Evolutionary conservation across 768 basidiomycete genomes (phyloP).

Genomic region (Pleurotus platypus): DNA sequence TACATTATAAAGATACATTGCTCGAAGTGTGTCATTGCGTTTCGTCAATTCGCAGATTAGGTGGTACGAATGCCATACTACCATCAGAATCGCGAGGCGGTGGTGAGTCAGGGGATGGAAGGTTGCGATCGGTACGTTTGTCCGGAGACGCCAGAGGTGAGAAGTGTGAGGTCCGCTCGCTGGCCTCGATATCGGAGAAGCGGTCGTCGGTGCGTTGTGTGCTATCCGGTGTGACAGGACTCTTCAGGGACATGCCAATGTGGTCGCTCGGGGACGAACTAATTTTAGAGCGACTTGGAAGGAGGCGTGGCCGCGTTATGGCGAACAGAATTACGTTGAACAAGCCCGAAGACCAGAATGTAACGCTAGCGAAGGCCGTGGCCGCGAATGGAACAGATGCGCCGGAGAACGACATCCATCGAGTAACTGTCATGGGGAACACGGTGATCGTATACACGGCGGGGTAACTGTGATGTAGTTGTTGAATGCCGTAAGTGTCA

Average conservation of each 20-base stretch:
- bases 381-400: slow-evolving; percentile 29
- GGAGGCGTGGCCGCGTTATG: slow-evolving; percentile 2
- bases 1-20: no score
- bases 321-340: slow-evolving; percentile 7
- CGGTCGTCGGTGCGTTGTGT: neutral
- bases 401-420: slow-evolving; percentile 15
- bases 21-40: no score
- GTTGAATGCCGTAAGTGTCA: neutral
- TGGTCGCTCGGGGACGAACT: neutral
- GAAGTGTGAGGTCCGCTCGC: neutral
- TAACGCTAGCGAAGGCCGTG: slow-evolving; percentile 18
- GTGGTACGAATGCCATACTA: neutral
- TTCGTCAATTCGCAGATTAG: no score
- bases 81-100: neutral
- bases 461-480: slow-evolving; percentile 26
- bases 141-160: neutral
- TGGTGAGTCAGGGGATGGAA: neutral
- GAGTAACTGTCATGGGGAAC: slow-evolving; percentile 1
- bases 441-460: slow-evolving; percentile 14
- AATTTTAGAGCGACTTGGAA: neutral
- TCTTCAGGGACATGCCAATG: slow-evolving; percentile 28
- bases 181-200: neutral
- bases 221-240: slow-evolving; percentile 17
- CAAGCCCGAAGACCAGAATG: slow-evolving; percentile 7
- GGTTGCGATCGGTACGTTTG: neutral